These are phyloP conservation scores for Acacia pycnantha DNA, from an alignment of 331 rosid species.

Conservation along the genomic window DNA sequence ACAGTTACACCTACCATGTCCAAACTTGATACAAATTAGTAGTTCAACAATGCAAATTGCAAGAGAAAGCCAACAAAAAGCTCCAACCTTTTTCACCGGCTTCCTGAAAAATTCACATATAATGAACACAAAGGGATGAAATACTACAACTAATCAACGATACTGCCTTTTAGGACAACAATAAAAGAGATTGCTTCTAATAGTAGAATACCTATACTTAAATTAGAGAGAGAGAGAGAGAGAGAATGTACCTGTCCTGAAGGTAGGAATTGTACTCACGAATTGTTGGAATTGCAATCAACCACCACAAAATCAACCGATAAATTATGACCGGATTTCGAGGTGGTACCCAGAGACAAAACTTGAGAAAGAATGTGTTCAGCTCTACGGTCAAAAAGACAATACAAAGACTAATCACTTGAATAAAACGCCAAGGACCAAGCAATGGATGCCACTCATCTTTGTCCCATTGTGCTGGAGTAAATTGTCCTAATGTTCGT, in stretches of 20 bases:
- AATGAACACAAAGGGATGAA: neutral
- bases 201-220: too few relatives aligned
- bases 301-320: constrained; percentile 96
- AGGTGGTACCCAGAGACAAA: constrained; percentile 96
- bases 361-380: constrained; percentile 97
- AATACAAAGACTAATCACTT: constrained; percentile 86
- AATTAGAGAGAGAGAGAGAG: too few relatives aligned
- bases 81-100: constrained; percentile 93
- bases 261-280: constrained; percentile 97
- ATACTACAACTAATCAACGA: neutral
- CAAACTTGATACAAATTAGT: constrained; percentile 94
- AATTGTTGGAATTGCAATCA: constrained; percentile 96
- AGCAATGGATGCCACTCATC: constrained; percentile 99
- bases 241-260: constrained; percentile 78
- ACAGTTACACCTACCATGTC: constrained; percentile 59
- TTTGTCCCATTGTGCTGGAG: constrained; percentile 99
- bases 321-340: constrained; percentile 87
- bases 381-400: constrained; percentile 94
- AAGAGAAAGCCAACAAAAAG: constrained; percentile 96
- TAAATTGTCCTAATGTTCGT: constrained; percentile 87
- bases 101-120: constrained; percentile 55
- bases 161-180: neutral
- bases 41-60: constrained; percentile 97
- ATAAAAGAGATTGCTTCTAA: neutral
- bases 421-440: constrained; percentile 99